Evolutionary conservation across 2,329 filamentous ascomycete genomes (phyloP), one percentile per base, ranked within the genome.

Genomic region (Coniochaeta prunicola): DNA sequence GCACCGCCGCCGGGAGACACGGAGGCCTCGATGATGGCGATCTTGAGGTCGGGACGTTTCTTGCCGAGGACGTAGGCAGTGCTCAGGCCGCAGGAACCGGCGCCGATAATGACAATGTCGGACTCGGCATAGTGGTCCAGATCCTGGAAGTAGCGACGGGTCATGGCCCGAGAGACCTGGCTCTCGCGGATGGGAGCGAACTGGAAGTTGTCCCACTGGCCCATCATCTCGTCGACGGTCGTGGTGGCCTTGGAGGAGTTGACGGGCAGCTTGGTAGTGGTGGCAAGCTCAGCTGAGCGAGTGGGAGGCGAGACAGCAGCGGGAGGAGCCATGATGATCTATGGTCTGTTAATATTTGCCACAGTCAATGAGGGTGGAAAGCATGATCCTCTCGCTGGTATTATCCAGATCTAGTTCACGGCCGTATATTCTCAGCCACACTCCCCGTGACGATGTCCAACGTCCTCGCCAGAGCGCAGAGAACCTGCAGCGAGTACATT

Each of bases 381-480:
- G 90, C 91, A 96, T 96, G 91, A 94, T 96, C 89, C 92, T 96
- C 94, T 92, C 92, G 92, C 92, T 73, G 36, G 54, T 56, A 56
- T 56, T 56, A 56, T 56, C 54, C 54, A 56, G 54, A 71, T 73
- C 71, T 72, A 73, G 71, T 73, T 73, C 64, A 61, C 59, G 60
- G 68, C 71, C 71, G 71, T 73, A 69, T 73, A 64, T 67, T 73
- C 71, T 73, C 71, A 73, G 71, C 71, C 68, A 62, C 61, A 61
- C 64, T 58, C 50, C 58, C 28, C 53, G 31, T 42, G 26, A 28
- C 56, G 15, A 21, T 33, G 21, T 30, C 21, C 21, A 30, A 34
- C 3, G 45, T 50, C 21, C 58, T 59, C 26, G 57, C 58, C 59
- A n/a, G 8, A 31, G 26, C 53, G 19, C 10, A 38, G 17, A 24